These are phyloP conservation scores for Yamadazyma akitaensis DNA, from an alignment of 805 yeast species.

Conservation along the genomic window DNA sequence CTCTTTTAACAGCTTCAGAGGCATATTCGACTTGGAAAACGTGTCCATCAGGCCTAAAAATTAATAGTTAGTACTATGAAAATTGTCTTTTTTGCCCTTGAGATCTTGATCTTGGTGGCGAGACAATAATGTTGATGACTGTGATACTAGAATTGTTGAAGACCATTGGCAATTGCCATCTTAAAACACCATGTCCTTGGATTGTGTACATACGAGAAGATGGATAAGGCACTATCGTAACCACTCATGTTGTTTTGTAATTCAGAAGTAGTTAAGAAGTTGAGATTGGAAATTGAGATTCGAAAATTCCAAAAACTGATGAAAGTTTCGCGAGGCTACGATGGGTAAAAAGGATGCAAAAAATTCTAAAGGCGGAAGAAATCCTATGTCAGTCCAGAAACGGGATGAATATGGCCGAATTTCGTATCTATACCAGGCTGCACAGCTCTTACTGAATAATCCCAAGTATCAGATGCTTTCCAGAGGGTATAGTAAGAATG, in stretches of 20 bases:
- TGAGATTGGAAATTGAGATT: background rate
- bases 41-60: constrained; percentile 90
- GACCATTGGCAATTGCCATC: too few relatives aligned
- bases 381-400: constrained; percentile 42
- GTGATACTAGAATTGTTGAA: background rate
- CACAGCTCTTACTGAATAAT: constrained; percentile 33
- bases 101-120: background rate
- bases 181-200: too few relatives aligned
- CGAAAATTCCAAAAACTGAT: background rate
- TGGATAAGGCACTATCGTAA: constrained; percentile 97
- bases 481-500: constrained; percentile 50
- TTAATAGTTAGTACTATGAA: constrained; percentile 31
- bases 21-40: constrained; percentile 99
- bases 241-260: constrained; percentile 70
- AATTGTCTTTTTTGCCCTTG: background rate
- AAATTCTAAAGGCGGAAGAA: constrained; percentile 10
- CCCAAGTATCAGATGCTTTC: constrained; percentile 43
- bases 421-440: constrained; percentile 57
- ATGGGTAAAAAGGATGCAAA: constrained; percentile 11
- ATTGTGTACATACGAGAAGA: constrained; percentile 71
- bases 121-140: background rate
- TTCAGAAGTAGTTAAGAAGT: background rate
- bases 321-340: constrained; percentile 1
- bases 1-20: constrained; percentile 94
- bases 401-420: constrained; percentile 60